Evolutionary conservation across 768 basidiomycete genomes (phyloP).

Genomic region (Auriculariales sp.): DNA sequence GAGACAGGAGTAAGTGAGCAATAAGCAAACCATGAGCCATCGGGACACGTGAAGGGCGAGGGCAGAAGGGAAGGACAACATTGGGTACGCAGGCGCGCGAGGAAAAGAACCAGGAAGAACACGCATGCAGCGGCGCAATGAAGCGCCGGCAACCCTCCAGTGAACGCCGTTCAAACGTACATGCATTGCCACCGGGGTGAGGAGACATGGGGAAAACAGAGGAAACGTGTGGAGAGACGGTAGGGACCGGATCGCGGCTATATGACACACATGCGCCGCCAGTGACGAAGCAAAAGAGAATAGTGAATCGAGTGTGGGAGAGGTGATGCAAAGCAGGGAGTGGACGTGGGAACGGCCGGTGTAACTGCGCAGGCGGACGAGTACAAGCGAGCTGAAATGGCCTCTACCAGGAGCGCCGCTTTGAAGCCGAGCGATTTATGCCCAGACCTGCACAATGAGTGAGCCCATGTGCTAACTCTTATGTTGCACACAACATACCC

Average conservation of each 20-base stretch:
- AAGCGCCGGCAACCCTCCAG: neutral
- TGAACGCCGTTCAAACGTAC: neutral
- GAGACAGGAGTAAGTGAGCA: too few relatives aligned
- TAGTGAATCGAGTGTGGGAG: constrained; percentile 13
- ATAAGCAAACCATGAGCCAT: too few relatives aligned
- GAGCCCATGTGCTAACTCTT: constrained; percentile 1
- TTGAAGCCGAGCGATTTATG: constrained; percentile 24
- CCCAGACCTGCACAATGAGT: constrained; percentile 54
- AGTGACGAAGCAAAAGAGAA: constrained; percentile 14
- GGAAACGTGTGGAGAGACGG: neutral
- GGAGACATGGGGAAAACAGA: neutral
- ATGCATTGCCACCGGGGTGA: neutral
- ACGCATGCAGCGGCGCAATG: neutral
- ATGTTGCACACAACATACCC: constrained; percentile 37
- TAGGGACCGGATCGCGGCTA: neutral
- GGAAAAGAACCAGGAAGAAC: neutral
- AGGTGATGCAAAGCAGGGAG: constrained; percentile 20
- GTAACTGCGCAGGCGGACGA: neutral
- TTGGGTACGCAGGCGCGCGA: constrained; percentile 6
- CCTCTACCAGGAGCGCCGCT: neutral
- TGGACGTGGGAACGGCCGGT: neutral
- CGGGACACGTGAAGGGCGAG: too few relatives aligned
- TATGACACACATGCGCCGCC: neutral
- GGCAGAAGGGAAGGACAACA: too few relatives aligned
- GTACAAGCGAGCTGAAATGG: neutral